These are phyloP conservation scores for Trichodelitschia bisporula DNA, from an alignment of 495 filamentous ascomycete species.

Conservation along the genomic window DNA sequence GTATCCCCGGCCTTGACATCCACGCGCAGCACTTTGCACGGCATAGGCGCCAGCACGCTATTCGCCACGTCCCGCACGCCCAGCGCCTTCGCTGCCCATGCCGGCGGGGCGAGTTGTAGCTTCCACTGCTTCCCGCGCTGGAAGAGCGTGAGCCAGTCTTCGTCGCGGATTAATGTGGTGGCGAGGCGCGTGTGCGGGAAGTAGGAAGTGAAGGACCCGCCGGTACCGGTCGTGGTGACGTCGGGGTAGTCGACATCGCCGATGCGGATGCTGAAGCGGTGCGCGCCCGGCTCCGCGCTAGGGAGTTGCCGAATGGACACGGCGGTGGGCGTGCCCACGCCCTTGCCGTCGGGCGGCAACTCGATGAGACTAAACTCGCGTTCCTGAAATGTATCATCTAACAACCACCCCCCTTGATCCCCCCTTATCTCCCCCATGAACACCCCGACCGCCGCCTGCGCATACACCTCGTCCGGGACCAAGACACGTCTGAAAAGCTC, in stretches of 20 bases:
- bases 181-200: conserved; percentile 64
- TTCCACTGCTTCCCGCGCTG: conserved; percentile 60
- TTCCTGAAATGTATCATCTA: conserved; percentile 21
- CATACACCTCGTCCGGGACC: conserved; percentile 21
- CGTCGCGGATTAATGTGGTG: conserved; percentile 45
- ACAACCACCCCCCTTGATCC: conserved; percentile 23
- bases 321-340: neutral
- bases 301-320: conserved; percentile 7
- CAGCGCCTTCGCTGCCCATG: conserved; percentile 68
- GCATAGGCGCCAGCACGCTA: conserved; percentile 80
- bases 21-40: conserved; percentile 74
- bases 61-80: conserved; percentile 60
- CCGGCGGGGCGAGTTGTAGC: conserved; percentile 37
- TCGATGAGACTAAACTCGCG: conserved; percentile 32
- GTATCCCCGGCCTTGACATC: conserved; percentile 56
- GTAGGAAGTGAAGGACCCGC: conserved; percentile 23
- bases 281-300: conserved; percentile 15
- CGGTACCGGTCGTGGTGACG: conserved; percentile 11
- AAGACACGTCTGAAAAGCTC: conserved; percentile 21
- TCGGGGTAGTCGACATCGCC: conserved; percentile 22
- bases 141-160: conserved; percentile 49
- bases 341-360: conserved; percentile 20
- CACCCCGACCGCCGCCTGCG: conserved; percentile 56
- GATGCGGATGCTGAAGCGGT: conserved; percentile 39
- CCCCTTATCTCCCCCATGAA: conserved; percentile 23